Conservation (phyloP, 164 flowering plant species). For the Vitis cinerea region DNA sequence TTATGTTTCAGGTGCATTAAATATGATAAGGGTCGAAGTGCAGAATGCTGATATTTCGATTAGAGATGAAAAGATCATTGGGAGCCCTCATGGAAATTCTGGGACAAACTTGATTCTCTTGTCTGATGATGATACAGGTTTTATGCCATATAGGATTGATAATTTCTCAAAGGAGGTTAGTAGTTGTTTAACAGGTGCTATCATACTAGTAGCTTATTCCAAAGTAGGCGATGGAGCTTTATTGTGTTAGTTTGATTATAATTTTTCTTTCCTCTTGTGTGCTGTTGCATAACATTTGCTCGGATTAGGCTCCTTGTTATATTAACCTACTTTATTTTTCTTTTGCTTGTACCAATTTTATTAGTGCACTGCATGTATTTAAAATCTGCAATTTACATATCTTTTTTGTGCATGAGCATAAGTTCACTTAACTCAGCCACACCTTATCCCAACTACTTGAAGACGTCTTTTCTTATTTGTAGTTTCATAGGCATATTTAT, state of each 20-base stretch:
- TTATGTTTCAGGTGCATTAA: constrained; percentile 56
- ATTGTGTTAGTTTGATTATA: neutral
- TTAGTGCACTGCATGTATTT: neutral
- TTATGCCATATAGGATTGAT: constrained; percentile 95
- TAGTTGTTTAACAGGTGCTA: constrained; percentile 8
- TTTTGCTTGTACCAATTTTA: neutral
- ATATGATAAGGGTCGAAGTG: constrained; percentile 83
- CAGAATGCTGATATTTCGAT: constrained; percentile 81
- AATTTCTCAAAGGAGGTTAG: constrained; percentile 91
- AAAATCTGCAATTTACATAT: neutral
- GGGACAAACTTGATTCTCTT: constrained; percentile 87
- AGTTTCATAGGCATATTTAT: neutral
- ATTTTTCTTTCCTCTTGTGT: neutral
- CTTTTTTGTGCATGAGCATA: neutral
- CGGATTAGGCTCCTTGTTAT: neutral
- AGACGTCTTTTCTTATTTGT: neutral
- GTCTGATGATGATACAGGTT: constrained; percentile 88
- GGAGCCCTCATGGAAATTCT: constrained; percentile 67
- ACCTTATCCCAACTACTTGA: neutral
- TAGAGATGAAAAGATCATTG: constrained; percentile 64
- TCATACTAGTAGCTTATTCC: neutral
- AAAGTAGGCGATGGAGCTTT: neutral
- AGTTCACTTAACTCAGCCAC: neutral
- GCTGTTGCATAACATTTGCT: neutral
- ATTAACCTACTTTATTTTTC: neutral